Evolutionary conservation across 768 basidiomycete genomes (phyloP).

Genomic region (Leccinum truebloodii): DNA sequence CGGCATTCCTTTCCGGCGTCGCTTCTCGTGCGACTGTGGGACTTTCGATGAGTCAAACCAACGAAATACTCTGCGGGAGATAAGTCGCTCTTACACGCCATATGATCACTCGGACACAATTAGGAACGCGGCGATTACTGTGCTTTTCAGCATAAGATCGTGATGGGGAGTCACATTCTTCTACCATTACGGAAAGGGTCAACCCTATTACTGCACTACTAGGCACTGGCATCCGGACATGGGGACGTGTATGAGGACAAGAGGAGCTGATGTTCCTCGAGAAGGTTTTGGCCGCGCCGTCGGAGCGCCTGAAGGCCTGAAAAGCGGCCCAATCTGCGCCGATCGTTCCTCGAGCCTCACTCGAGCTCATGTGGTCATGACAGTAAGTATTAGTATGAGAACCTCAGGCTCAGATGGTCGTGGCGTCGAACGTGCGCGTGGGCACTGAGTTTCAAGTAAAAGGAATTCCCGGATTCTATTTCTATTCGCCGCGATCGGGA

Average conservation of each 20-base stretch:
- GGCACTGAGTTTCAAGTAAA: too few relatives aligned
- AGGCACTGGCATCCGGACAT: too few relatives aligned
- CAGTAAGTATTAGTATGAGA: too few relatives aligned
- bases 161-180: neutral
- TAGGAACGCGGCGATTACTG: neutral
- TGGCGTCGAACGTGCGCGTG: too few relatives aligned
- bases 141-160: neutral
- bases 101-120: neutral
- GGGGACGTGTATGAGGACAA: too few relatives aligned
- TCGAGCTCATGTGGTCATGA: too few relatives aligned
- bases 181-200: neutral
- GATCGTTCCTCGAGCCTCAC: too few relatives aligned
- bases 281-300: too few relatives aligned
- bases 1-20: neutral
- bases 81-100: neutral
- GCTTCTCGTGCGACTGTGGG: neutral
- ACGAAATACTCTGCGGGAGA: neutral
- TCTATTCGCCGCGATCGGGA: neutral
- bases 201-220: neutral
- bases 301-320: too few relatives aligned
- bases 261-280: too few relatives aligned
- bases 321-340: too few relatives aligned
- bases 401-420: too few relatives aligned
- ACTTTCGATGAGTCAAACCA: neutral
- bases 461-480: neutral